Percentiles rank a stretch among this genome's conserved stretches.
Conservation (phyloP, 306 rosid genomes). For the Corylus avellana region DNA sequence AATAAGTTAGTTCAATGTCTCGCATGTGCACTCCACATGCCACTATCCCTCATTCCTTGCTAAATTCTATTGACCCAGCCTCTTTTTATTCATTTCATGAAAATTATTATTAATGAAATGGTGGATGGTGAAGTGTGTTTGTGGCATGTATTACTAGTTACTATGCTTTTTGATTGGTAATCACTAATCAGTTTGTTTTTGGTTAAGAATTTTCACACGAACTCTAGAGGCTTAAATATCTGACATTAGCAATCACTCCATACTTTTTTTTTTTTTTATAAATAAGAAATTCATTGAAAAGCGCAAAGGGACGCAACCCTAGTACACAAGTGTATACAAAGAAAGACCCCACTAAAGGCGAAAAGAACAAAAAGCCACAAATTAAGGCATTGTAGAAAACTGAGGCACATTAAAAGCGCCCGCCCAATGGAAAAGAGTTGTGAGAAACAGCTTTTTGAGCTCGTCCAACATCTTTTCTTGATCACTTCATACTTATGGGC, state of each 20-base stretch:
- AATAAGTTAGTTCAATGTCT: neutral
- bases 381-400: too few relatives aligned
- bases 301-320: too few relatives aligned
- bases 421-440: too few relatives aligned
- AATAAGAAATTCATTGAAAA: too few relatives aligned
- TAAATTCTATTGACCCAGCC: neutral
- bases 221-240: neutral
- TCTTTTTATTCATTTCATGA: neutral
- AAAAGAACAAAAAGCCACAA: too few relatives aligned
- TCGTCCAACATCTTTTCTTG: too few relatives aligned
- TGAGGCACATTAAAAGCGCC: too few relatives aligned
- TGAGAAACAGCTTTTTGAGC: too few relatives aligned
- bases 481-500: neutral
- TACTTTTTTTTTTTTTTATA: too few relatives aligned
- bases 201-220: neutral
- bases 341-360: too few relatives aligned
- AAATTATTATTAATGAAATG: neutral
- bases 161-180: neutral
- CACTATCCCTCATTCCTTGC: neutral
- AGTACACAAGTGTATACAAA: too few relatives aligned
- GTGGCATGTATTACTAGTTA: neutral
- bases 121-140: neutral
- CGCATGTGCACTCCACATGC: neutral
- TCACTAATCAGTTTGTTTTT: neutral
- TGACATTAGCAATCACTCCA: neutral